A percentile compares a stretch with the other conserved stretches of the same genome.
These are phyloP conservation scores for Crithidia bombi DNA, from an alignment of 208 protist species.

Conservation along the genomic window DNA sequence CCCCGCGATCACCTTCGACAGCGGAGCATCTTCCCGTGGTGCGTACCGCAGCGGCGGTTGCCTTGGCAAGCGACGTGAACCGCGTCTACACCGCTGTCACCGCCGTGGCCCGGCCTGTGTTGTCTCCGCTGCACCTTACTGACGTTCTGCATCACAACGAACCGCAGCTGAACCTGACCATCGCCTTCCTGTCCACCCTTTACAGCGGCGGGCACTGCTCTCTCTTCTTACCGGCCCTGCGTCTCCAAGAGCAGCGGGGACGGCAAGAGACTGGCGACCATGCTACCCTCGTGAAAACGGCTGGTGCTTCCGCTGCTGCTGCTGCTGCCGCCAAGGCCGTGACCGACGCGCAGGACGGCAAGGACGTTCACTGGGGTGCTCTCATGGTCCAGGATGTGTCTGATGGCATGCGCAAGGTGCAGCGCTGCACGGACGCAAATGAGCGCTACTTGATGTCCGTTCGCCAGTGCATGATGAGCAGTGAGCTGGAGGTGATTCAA, in stretches of 20 bases:
- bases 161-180: constrained; percentile 49
- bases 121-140: constrained; percentile 61
- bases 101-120: constrained; percentile 42
- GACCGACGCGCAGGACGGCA: not conserved
- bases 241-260: not conserved
- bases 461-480: constrained; percentile 60
- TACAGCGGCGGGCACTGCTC: constrained; percentile 88
- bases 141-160: constrained; percentile 76
- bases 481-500: constrained; percentile 67
- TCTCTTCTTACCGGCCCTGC: constrained; percentile 48
- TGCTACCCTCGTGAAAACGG: not conserved
- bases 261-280: not conserved
- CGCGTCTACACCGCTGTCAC: constrained; percentile 32
- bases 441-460: constrained; percentile 70
- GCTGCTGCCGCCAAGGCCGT: not conserved
- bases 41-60: not conserved
- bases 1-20: not conserved
- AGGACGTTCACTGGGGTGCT: constrained; percentile 48
- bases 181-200: constrained; percentile 67
- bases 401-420: constrained; percentile 61
- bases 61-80: constrained; percentile 6
- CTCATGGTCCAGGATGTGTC: constrained; percentile 79
- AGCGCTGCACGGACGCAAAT: constrained; percentile 63
- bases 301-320: not conserved
- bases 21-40: not conserved